A percentile compares a stretch with the other conserved stretches of the same genome.
These are phyloP conservation scores for Lactarius hengduanensis DNA, from an alignment of 768 basidiomycete species.

Conservation along the genomic window DNA sequence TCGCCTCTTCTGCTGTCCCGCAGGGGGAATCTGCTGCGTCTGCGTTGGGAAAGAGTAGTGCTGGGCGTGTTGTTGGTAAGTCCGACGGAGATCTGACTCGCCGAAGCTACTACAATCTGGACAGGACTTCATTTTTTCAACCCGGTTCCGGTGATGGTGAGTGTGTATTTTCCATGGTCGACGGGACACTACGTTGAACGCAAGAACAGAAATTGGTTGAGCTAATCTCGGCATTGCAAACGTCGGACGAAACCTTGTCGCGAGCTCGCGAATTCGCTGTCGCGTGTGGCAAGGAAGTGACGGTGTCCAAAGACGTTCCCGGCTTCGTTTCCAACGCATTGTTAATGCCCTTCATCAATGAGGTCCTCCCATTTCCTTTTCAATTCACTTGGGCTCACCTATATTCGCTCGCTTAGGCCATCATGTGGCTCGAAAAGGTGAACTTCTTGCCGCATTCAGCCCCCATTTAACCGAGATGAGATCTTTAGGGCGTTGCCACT, in stretches of 20 bases:
- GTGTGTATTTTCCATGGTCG: slow-evolving; percentile 26
- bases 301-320: slow-evolving; percentile 87
- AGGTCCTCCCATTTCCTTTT: slow-evolving; percentile 45
- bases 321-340: slow-evolving; percentile 95
- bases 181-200: neutral
- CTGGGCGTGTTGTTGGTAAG: slow-evolving; percentile 81
- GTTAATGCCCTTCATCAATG: slow-evolving; percentile 97
- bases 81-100: slow-evolving; percentile 14
- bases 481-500: slow-evolving; percentile 65
- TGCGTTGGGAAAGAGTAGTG: slow-evolving; percentile 57
- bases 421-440: slow-evolving; percentile 91
- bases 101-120: slow-evolving; percentile 6
- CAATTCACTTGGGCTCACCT: neutral
- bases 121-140: slow-evolving; percentile 93
- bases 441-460: neutral
- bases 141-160: slow-evolving; percentile 93
- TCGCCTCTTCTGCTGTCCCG: slow-evolving; percentile 76
- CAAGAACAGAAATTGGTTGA: slow-evolving; percentile 78
- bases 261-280: slow-evolving; percentile 77
- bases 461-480: neutral
- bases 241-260: slow-evolving; percentile 70
- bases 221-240: slow-evolving; percentile 91
- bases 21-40: slow-evolving; percentile 56
- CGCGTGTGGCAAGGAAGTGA: slow-evolving; percentile 94
- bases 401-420: slow-evolving; percentile 53